Evolutionary conservation across 2,329 filamentous ascomycete genomes (phyloP).

Genomic region (Diaporthe vexans): DNA sequence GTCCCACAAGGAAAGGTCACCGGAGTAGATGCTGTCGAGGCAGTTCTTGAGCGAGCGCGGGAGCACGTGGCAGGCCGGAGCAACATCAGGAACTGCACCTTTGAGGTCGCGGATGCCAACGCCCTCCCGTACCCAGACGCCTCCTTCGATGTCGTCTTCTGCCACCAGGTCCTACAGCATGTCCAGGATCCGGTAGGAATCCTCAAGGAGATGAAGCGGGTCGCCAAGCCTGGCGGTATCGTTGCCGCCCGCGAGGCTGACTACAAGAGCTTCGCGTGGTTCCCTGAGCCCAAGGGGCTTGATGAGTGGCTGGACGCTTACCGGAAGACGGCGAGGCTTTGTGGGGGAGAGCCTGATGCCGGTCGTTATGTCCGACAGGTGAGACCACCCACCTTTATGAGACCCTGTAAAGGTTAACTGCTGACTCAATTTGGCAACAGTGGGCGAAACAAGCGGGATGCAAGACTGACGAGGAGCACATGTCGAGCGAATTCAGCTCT

Average conservation of each 20-base stretch:
- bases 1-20: slow-evolving; percentile 56
- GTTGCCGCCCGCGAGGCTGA: slow-evolving; percentile 52
- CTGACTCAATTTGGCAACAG: not conserved
- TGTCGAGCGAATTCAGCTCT: slow-evolving; percentile 25
- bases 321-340: slow-evolving; percentile 22
- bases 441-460: slow-evolving; percentile 38
- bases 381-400: too few species aligned
- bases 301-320: slow-evolving; percentile 35
- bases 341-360: slow-evolving; percentile 37
- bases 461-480: not conserved
- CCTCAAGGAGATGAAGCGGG: slow-evolving; percentile 57
- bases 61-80: slow-evolving; percentile 41
- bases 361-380: slow-evolving; percentile 36
- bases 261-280: slow-evolving; percentile 41
- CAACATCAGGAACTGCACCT: slow-evolving; percentile 42
- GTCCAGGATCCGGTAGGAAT: slow-evolving; percentile 50
- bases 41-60: slow-evolving; percentile 51
- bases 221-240: slow-evolving; percentile 58
- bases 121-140: slow-evolving; percentile 57
- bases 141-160: slow-evolving; percentile 59
- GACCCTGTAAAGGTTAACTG: not conserved
- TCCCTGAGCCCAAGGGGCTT: slow-evolving; percentile 17
- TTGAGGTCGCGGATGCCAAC: slow-evolving; percentile 52
- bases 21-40: slow-evolving; percentile 55
- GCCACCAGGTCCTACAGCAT: slow-evolving; percentile 59